Percentiles rank a stretch among this genome's conserved stretches.
Conservation (phyloP, 192 early-diverging fungal species). For the Podila horticola region DNA sequence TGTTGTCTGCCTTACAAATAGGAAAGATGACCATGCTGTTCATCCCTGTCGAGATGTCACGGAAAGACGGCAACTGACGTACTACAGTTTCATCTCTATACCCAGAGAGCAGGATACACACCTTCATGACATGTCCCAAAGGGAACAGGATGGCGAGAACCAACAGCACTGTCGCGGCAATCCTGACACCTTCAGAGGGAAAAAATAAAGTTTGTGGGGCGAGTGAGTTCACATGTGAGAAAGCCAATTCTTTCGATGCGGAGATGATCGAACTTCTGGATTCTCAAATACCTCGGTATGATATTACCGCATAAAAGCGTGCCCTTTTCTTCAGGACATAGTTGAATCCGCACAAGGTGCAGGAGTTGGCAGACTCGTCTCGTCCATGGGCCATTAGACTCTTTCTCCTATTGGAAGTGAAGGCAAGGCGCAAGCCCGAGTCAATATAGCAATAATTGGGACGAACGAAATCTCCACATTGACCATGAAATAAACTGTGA, state of each 20-base stretch:
- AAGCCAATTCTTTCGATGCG: too few relatives aligned
- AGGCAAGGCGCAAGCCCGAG: too few relatives aligned
- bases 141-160: slow-evolving; percentile 48
- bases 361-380: slow-evolving; percentile 45
- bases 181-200: slow-evolving; percentile 23
- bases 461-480: too few relatives aligned
- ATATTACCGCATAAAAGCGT: slow-evolving; percentile 44
- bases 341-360: slow-evolving; percentile 54
- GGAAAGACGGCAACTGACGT: slow-evolving; percentile 9
- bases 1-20: slow-evolving; percentile 30
- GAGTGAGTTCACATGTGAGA: background rate
- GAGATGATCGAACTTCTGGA: too few relatives aligned
- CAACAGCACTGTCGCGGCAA: slow-evolving; percentile 42
- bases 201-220: background rate
- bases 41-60: slow-evolving; percentile 21
- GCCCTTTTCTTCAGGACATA: slow-evolving; percentile 52
- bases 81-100: slow-evolving; percentile 7
- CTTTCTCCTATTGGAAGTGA: slow-evolving; percentile 30
- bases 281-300: slow-evolving; percentile 32
- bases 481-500: too few relatives aligned
- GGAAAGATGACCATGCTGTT: slow-evolving; percentile 31
- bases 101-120: slow-evolving; percentile 43
- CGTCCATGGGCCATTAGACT: slow-evolving; percentile 47
- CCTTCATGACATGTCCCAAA: slow-evolving; percentile 54
- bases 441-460: too few relatives aligned